A percentile compares a stretch with the other conserved stretches of the same genome.
These are phyloP conservation scores for Astragalus membranaceus DNA, from an alignment of 306 rosid genomes.

Conservation along the genomic window DNA sequence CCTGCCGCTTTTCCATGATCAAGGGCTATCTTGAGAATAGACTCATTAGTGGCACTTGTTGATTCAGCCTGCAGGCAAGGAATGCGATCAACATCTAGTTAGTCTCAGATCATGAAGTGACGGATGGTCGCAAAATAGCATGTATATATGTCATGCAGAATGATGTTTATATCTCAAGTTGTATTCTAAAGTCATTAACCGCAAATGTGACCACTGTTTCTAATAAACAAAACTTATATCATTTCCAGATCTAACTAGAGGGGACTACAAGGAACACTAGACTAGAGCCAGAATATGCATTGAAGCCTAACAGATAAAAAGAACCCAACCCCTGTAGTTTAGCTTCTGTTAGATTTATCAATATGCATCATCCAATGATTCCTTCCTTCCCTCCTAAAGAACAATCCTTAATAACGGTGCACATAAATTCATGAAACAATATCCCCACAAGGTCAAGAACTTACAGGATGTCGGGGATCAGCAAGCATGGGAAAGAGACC, in stretches of 20 bases:
- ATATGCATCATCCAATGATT: background rate
- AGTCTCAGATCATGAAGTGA: background rate
- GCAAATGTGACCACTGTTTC: background rate
- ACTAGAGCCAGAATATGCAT: background rate
- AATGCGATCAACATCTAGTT: background rate
- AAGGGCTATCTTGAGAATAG: constrained; percentile 90
- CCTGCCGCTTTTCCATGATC: constrained; percentile 86
- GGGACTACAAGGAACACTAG: background rate
- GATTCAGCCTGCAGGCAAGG: constrained; percentile 74
- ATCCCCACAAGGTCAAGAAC: constrained; percentile 18
- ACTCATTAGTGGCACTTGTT: constrained; percentile 72
- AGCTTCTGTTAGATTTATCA: background rate
- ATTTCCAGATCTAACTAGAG: background rate
- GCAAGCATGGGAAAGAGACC: constrained; percentile 99
- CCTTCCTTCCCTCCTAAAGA: background rate
- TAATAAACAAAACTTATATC: background rate
- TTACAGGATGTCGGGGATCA: constrained; percentile 98
- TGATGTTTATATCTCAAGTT: background rate
- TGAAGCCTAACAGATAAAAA: background rate
- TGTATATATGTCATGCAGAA: background rate
- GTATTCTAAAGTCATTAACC: background rate
- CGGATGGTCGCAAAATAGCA: background rate
- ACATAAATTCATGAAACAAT: constrained; percentile 12
- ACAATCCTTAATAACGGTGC: background rate
- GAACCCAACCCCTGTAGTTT: background rate